Percentiles rank a stretch among this genome's conserved stretches.
Conservation (phyloP, 805 yeast genomes). For the Zygosaccharomyces rouxii region DNA sequence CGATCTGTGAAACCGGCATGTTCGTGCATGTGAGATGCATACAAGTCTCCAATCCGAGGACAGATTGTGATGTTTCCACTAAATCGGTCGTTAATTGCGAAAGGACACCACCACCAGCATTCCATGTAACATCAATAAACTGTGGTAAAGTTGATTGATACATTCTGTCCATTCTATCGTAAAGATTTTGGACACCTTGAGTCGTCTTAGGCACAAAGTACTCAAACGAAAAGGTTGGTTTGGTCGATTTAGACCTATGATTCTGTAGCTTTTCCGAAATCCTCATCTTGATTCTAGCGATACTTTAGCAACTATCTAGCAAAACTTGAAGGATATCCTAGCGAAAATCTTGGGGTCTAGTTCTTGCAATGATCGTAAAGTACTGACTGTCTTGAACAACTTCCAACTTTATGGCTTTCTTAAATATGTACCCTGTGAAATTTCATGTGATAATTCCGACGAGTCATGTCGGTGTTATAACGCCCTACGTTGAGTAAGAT, state of each 20-base stretch:
- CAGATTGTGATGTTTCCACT: conserved; percentile 85
- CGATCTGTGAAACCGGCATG: conserved; percentile 78
- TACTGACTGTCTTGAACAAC: not conserved
- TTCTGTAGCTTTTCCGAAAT: conserved; percentile 38
- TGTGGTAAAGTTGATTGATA: conserved; percentile 77
- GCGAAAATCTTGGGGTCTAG: not conserved
- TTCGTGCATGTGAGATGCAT: conserved; percentile 98
- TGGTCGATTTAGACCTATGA: conserved; percentile 30
- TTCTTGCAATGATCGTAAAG: not conserved
- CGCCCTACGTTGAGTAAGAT: not conserved
- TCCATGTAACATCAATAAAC: conserved; percentile 96
- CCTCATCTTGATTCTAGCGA: conserved; percentile 30
- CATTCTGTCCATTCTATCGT: conserved; percentile 98
- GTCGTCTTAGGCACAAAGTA: conserved; percentile 96
- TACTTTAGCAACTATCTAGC: not conserved
- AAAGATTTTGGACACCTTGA: conserved; percentile 93
- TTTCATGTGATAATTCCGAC: conserved; percentile 1
- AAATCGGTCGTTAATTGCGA: conserved; percentile 84
- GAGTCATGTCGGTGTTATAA: conserved; percentile 5
- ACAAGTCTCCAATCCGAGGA: conserved; percentile 89
- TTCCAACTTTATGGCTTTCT: not conserved
- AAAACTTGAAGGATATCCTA: not conserved
- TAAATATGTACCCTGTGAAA: conserved; percentile 1
- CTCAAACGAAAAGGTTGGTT: conserved; percentile 88
- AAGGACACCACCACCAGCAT: conserved; percentile 84